Base-by-base conservation (phyloP, 768 basidiomycete species). In the Lanmaoa pseudosensibilis region DNA sequence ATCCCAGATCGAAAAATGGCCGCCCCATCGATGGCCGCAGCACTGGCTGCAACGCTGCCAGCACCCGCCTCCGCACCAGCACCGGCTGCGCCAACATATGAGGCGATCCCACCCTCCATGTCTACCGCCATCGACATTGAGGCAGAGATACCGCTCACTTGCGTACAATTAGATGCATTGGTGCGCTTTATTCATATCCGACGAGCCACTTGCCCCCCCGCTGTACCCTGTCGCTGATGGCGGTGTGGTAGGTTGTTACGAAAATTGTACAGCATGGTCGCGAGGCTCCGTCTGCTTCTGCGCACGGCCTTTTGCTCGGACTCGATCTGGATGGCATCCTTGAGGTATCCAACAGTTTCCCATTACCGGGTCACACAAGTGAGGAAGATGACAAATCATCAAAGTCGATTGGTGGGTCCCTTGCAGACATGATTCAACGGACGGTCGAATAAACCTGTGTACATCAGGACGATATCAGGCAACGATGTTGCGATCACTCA, bases 241-340 rank as follows among this genome's bases (percentile, higher is more conserved):
- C 36, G 47, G 49, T 56, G 52, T 55, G 54, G 43, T 69, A 96
- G 94, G 93, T 92, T 51, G 87, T 95, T 54, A 84, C 90, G 52
- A 97, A 96, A 78, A 94, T 98, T 52, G 79, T 95, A 67, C 96
- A 97, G 75, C 95, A 97, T 69, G 84, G 90, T 41, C 83, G 87
- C 48, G 95, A 96, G 69, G 79, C 86, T 15, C 78, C 82, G 27
- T 83, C 86, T 10, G 75, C 84, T n/a, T 82, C 83, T 48, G 88
- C 88, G 27, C 85, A 92, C 68, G 95, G 95, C 56, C 79, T 95
- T 54, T 75, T 98, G 49, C 80, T 98, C 53, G 95, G 95, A 41
- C 83, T 98, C 54, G 95, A 98, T 76, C 77, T 98, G 36, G 93
- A 96, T 72, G 94, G 94, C 4, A 81, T 83, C 45, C 83, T 96